Base-by-base conservation (phyloP, 2,329 filamentous ascomycete species). In the Elsinoe fawcettii region DNA sequence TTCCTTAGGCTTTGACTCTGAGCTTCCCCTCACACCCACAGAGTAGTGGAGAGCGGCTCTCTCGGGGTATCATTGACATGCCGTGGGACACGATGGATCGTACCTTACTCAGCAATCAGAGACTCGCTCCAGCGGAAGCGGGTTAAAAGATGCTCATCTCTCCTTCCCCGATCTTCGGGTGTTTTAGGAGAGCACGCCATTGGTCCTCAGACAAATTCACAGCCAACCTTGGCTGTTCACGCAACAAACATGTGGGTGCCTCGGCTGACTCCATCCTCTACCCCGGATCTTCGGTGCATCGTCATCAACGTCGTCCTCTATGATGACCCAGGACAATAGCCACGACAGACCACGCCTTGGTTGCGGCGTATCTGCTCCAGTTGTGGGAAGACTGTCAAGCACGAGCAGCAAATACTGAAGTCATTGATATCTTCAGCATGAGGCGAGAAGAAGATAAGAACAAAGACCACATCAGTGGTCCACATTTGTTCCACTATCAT, bases 121-220 rank as follows among this genome's bases (percentile, higher is more conserved):
- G 11, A 20, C 32, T 53, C 49, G 49, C 49, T 22, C 18, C 49
- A 53, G 30, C 49, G 49, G 49, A 53, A 37, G n/a, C 4, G 18
- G n/a, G 23, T 18, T 32, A 16, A 27, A 2, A 14, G n/a, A 37
- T 37, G 49, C 5, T 53, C 49, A 53, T 37, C 22, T 37, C 30
- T 44, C 32, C 8, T 8, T 36, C 32, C 30, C 37, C 49, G 49
- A 53, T 53, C 49, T 53, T 53, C 49, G 49, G 49, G 34, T 37
- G 49, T 22, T 53, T 53, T 37, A 53, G 49, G 49, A 23, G 20
- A 53, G 49, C 49, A 53, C 49, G 32, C 34, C 49, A 53, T 53
- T 53, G 49, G 49, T 25, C n/a, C 49, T 53, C 30, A 37, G 22
- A 34, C 20, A 22, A 39, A 20, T 53, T 39, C 16, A 37, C 16